phyloP scores from a whole-genome alignment of 2,329 filamentous ascomycete species.

The Fusarium nelsonii region DNA sequence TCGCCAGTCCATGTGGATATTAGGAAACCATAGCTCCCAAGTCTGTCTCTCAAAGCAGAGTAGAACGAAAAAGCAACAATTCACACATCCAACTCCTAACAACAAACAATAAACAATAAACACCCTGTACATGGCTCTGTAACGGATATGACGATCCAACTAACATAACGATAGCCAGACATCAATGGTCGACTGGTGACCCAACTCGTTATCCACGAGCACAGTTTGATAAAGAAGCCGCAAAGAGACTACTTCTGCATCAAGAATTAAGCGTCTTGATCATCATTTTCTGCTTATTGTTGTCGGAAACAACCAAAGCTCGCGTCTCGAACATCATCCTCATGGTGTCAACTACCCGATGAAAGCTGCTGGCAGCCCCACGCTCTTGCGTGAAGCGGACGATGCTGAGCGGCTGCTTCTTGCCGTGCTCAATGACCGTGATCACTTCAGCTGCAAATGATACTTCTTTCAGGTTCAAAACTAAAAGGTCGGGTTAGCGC shows the following conservation, averaged over 20 bases:
- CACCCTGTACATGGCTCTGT: slow-evolving; percentile 28
- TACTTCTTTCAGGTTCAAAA: slow-evolving; percentile 87
- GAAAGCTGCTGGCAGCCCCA: slow-evolving; percentile 91
- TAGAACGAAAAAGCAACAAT: slow-evolving; percentile 33
- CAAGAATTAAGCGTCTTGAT: slow-evolving; percentile 72
- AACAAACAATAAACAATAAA: slow-evolving; percentile 15
- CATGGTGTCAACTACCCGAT: slow-evolving; percentile 83
- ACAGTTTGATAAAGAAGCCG: neutral
- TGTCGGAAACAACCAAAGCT: slow-evolving; percentile 76
- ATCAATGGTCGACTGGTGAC: neutral
- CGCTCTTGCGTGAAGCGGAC: slow-evolving; percentile 89
- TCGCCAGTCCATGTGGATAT: slow-evolving; percentile 27
- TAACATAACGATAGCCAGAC: neutral
- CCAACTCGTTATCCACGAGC: neutral
- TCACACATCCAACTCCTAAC: slow-evolving; percentile 44
- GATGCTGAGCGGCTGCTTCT: slow-evolving; percentile 80
- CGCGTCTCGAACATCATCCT: slow-evolving; percentile 74
- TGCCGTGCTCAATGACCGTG: slow-evolving; percentile 87
- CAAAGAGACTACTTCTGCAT: slow-evolving; percentile 27
- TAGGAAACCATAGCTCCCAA: slow-evolving; percentile 23
- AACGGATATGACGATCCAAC: slow-evolving; percentile 25
- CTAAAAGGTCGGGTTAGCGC: slow-evolving; percentile 59
- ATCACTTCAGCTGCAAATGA: slow-evolving; percentile 89
- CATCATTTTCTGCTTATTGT: slow-evolving; percentile 78
- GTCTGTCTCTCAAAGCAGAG: slow-evolving; percentile 13